phyloP scores from a whole-genome alignment of 2,329 filamentous ascomycete species.

The Colletotrichum limetticola region DNA sequence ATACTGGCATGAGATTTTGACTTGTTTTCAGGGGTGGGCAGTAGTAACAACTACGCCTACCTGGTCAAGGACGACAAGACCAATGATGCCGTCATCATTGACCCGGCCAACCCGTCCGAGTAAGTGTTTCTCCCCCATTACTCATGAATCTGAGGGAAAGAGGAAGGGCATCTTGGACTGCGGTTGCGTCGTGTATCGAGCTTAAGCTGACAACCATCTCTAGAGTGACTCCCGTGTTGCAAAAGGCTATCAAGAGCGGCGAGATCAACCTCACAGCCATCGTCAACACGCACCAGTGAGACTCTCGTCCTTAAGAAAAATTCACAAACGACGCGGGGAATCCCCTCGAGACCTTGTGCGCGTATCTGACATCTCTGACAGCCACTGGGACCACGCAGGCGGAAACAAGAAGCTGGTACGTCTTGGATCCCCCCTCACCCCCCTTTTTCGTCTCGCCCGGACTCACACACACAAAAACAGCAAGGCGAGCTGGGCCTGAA shows the following conservation, averaged over 20 bases:
- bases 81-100: constrained; percentile 81
- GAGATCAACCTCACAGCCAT: constrained; percentile 88
- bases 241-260: constrained; percentile 76
- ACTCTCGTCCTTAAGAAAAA: constrained; percentile 20
- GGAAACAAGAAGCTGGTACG: constrained; percentile 85
- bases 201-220: neutral
- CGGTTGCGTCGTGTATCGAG: too few species aligned
- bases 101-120: constrained; percentile 84
- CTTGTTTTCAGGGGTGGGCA: constrained; percentile 73
- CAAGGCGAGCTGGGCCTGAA: constrained; percentile 62
- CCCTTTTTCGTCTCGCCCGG: too few species aligned
- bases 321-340: neutral
- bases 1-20: constrained; percentile 30
- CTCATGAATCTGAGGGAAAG: too few species aligned
- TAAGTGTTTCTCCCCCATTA: constrained; percentile 50
- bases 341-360: neutral
- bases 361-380: constrained; percentile 47
- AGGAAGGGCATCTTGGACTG: too few species aligned
- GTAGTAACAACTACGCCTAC: constrained; percentile 86
- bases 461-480: constrained; percentile 34
- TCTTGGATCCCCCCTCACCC: neutral
- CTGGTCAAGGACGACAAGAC: constrained; percentile 82
- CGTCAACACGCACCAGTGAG: constrained; percentile 97
- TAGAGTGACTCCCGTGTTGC: constrained; percentile 72
- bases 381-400: constrained; percentile 94